Evolutionary conservation across 305 asterid genomes (phyloP).

Genomic region (Petunia hybrid): DNA sequence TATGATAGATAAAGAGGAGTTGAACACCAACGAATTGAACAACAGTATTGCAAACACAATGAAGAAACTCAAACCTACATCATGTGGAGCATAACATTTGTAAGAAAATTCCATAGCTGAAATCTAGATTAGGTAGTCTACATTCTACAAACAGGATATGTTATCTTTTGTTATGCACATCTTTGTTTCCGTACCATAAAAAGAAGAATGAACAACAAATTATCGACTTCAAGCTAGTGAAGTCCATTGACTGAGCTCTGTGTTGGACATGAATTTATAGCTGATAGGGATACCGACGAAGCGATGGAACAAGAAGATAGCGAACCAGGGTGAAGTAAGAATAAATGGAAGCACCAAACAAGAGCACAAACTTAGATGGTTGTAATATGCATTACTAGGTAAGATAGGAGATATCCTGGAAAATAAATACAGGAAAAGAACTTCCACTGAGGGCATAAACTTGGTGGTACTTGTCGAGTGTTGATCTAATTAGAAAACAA

Average conservation of each 20-base stretch:
- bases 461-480: not conserved
- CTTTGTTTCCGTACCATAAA: not conserved
- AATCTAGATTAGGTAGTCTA: not conserved
- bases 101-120: not conserved
- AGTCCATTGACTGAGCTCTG: not conserved
- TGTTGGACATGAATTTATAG: not conserved
- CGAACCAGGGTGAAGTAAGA: not conserved
- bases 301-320: not conserved
- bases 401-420: not conserved
- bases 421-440: not conserved
- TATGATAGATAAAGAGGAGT: not conserved
- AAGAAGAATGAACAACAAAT: not conserved
- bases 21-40: not conserved
- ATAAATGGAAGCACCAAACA: not conserved
- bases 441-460: not conserved
- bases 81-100: not conserved
- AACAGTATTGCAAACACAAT: not conserved
- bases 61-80: not conserved
- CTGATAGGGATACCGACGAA: not conserved
- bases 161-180: not conserved
- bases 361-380: not conserved
- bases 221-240: not conserved
- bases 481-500: not conserved
- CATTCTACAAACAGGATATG: slow-evolving; percentile 3
- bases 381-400: not conserved